Evolutionary conservation across 441 rosid species (phyloP), one percentile per base, ranked within the genome.

Genomic region (Pelargonium fulgidum): DNA sequence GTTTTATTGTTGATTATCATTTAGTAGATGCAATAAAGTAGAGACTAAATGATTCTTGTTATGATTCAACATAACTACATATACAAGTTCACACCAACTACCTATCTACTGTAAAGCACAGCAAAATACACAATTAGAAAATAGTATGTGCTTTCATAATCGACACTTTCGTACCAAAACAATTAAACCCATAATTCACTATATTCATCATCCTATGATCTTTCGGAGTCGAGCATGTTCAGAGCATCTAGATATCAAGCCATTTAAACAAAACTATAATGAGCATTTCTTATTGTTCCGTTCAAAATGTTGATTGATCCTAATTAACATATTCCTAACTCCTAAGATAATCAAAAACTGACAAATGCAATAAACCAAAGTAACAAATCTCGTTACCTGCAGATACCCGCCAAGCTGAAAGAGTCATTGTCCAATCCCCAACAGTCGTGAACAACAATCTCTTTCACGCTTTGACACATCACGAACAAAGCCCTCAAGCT

Each of bases 361-460:
- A 61, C 71, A 45, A 52, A 62, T 22, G 50, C 3, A 56, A 42
- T 10, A 45, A 72, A 70, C 42, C 41, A 16, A 19, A 36, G 41
- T 11, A 4, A 29, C n/a, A 64, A 14, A 7, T 54, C 56, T 14
- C 29, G 29, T 50, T 47, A 88, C 94, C 94, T 81, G 86, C 84
- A 84, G 72, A 78, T 76, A 70, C 74, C 79, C 7, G 89, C 88
- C 66, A 74, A 71, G 69, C 65, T 71, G 86, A 88, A 88, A 66
- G 71, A 76, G 24, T 84, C 88, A 78, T 85, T 79, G 69, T 81
- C 81, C 67, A 86, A 65, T 62, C 94, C 94, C 91, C 93, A 88
- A 42, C 89, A 86, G 72, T 86, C 89, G 69, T 80, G 87, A 75
- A 85, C 26, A 70, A 70, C 67, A 71, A 88, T 62, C 62, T 85